Evolutionary conservation across 2,329 filamentous ascomycete species (phyloP), one percentile per base, ranked within the genome.

Genomic region (Dactylellina drechsleri): DNA sequence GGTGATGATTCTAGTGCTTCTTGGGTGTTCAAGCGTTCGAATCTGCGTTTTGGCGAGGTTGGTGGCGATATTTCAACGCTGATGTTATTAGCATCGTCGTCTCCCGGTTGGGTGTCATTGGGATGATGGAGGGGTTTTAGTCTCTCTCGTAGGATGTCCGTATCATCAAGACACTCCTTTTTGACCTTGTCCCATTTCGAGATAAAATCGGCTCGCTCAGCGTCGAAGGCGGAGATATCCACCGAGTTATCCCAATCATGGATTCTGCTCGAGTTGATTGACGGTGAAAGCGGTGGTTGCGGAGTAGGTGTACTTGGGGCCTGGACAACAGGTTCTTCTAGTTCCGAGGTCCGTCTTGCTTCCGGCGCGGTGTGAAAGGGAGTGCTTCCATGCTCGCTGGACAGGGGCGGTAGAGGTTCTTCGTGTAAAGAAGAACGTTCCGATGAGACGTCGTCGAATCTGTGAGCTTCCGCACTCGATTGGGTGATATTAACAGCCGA

Each of bases 121-220:
- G 70, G 70, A 41, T 74, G 70, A 20, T 74, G 70, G 16, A 62
- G 67, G 4, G 70, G 70, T 36, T 36, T 74, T 18, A 74, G 23
- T 4, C 41, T 49, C 16, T 74, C 62, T 15, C 64, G 40, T 28
- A 74, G 70, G 4, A 74, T 13, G 26, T 67, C 62, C 7, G 70
- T 40, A 26, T 74, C 64, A 7, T 67, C 62, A n/a, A 61, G 62
- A 45, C 64, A 74, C n/a, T 74, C 70, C 23, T 67, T 28, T 15
- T 74, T 74, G 16, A 74, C 20, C 31, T 74, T 74, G n/a, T 64
- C 45, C 70, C 67, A 67, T 47, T 74, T 5, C 4, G 57, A 50
- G 36, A 74, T 56, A 15, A 58, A 67, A 3, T 58, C 64, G 15
- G 56, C 70, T 36, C 62, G 62, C n/a, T 40, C 43, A 4, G 70